These are phyloP conservation scores for Penicillium decumbens DNA, from an alignment of 2,329 filamentous ascomycete genomes.

Conservation along the genomic window DNA sequence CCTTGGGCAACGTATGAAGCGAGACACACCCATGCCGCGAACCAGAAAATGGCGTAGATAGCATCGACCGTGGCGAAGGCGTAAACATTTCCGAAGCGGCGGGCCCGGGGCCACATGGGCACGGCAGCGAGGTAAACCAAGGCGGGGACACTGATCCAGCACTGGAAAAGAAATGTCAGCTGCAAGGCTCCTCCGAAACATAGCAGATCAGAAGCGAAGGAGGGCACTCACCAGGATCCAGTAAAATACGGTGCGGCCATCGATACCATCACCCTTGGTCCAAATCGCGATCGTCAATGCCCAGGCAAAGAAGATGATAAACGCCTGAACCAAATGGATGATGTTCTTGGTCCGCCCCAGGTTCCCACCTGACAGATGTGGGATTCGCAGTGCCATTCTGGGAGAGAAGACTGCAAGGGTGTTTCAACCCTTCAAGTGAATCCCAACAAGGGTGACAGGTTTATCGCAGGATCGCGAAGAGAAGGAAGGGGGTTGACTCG, in stretches of 20 bases:
- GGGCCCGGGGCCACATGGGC: conserved; percentile 57
- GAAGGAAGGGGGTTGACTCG: background rate
- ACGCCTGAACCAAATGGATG: conserved; percentile 51
- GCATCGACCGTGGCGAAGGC: conserved; percentile 55
- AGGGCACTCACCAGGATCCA: conserved; percentile 51
- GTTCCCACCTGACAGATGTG: conserved; percentile 36
- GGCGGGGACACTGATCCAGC: conserved; percentile 56
- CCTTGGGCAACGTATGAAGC: conserved; percentile 55
- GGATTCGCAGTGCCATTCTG: conserved; percentile 24
- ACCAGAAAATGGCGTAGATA: conserved; percentile 55
- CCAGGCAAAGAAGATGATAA: conserved; percentile 56
- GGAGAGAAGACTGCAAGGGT: conserved; percentile 16
- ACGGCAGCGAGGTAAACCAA: conserved; percentile 58
- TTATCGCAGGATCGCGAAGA: background rate
- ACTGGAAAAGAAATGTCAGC: conserved; percentile 39
- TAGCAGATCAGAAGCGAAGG: background rate
- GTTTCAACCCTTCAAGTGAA: conserved; percentile 14
- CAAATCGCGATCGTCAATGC: conserved; percentile 56
- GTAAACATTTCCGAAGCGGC: conserved; percentile 57
- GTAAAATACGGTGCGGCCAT: conserved; percentile 53
- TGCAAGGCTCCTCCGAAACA: conserved; percentile 2
- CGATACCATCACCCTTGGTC: conserved; percentile 51
- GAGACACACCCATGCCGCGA: conserved; percentile 54
- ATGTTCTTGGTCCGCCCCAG: conserved; percentile 54
- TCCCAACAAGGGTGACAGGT: background rate